Conservation (phyloP, 2,329 filamentous ascomycete genomes). For the Aspergillus phoenicis region DNA sequence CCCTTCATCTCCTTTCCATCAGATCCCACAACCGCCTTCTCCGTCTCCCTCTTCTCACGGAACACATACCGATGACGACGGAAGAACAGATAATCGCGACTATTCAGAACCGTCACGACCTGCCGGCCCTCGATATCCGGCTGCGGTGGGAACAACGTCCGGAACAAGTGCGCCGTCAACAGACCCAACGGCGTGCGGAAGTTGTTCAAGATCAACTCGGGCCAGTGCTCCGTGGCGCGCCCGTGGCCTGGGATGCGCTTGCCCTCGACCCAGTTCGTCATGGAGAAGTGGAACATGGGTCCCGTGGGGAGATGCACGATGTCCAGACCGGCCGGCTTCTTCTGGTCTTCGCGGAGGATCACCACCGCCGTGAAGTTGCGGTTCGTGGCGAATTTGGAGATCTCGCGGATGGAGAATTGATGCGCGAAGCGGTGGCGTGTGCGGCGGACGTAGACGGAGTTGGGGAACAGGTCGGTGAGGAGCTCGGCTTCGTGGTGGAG, state of each 20-base stretch:
- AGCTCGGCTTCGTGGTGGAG: constrained; percentile 81
- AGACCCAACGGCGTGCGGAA: constrained; percentile 92
- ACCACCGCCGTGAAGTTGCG: constrained; percentile 81
- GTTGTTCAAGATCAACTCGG: constrained; percentile 88
- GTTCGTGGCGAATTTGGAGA: constrained; percentile 79
- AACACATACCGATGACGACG: constrained; percentile 90
- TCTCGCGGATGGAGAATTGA: constrained; percentile 91
- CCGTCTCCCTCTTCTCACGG: constrained; percentile 79
- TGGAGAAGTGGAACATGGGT: constrained; percentile 89
- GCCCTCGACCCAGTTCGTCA: constrained; percentile 88
- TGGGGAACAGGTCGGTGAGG: constrained; percentile 80
- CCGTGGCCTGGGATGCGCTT: constrained; percentile 87
- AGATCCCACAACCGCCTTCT: constrained; percentile 79
- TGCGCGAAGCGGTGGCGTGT: constrained; percentile 80
- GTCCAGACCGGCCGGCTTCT: constrained; percentile 78
- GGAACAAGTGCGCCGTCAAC: constrained; percentile 82
- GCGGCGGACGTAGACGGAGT: constrained; percentile 77
- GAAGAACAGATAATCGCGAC: constrained; percentile 94
- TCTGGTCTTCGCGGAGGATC: constrained; percentile 85
- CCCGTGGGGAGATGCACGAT: constrained; percentile 81
- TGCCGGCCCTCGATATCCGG: constrained; percentile 86
- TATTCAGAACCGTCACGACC: constrained; percentile 90
- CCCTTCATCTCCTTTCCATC: constrained; percentile 84
- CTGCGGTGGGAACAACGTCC: constrained; percentile 73
- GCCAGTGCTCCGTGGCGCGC: constrained; percentile 86